A percentile compares a stretch with the other conserved stretches of the same genome.
Conservation (phyloP, 1,284 basidiomycete genomes). For the Paramarasmius palmivorus region DNA sequence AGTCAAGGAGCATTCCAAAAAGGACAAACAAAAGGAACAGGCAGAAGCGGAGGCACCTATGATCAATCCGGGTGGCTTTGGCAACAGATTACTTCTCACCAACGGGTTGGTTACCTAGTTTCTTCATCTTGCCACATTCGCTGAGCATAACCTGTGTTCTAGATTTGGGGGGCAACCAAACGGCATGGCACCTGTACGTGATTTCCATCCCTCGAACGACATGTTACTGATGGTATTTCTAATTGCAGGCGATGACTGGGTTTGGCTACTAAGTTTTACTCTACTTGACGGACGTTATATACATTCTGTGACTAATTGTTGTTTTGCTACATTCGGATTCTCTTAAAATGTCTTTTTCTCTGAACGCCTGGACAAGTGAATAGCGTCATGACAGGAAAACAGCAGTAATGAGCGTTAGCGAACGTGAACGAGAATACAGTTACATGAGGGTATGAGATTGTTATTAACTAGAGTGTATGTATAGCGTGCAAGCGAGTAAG, state of each 20-base stretch:
- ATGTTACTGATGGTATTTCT: neutral
- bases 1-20: slow-evolving; percentile 79
- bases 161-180: slow-evolving; percentile 4
- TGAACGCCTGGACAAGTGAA: neutral
- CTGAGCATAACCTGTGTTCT: too few species aligned
- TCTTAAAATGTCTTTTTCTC: slow-evolving; percentile 1
- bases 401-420: slow-evolving; percentile 8
- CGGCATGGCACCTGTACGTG: slow-evolving; percentile 5
- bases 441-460: slow-evolving; percentile 2
- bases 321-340: neutral
- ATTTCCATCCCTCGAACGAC: too few species aligned
- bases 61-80: slow-evolving; percentile 74
- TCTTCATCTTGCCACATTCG: too few species aligned
- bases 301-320: slow-evolving; percentile 8
- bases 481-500: neutral
- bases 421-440: neutral
- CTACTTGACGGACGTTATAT: slow-evolving; percentile 1
- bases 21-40: slow-evolving; percentile 85
- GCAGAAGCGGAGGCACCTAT: slow-evolving; percentile 80
- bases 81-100: slow-evolving; percentile 63
- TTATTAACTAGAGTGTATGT: neutral
- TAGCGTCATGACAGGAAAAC: neutral
- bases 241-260: slow-evolving; percentile 6
- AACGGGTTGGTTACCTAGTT: slow-evolving; percentile 59
- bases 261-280: slow-evolving; percentile 17